Percentiles rank a stretch among this genome's conserved stretches.
Evolutionary conservation across 2,329 filamentous ascomycete species (phyloP).

Genomic region (Xylaria sp.): DNA sequence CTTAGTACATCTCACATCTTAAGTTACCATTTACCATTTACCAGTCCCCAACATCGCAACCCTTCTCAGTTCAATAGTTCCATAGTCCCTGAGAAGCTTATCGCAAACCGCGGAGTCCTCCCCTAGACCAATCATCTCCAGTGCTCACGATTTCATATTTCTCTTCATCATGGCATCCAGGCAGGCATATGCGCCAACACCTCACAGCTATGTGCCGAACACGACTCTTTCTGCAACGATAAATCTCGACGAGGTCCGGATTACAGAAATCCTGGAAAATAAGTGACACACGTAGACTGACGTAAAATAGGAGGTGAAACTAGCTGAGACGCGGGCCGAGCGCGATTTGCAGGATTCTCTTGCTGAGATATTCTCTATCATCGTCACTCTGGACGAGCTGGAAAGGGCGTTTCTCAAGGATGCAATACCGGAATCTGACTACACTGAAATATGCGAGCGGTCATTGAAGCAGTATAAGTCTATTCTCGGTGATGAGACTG

Average conservation of each 20-base stretch:
- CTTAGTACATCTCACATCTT: too few species aligned
- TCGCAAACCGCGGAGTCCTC: too few species aligned
- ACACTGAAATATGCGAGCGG: conserved; percentile 94
- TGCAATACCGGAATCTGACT: conserved; percentile 87
- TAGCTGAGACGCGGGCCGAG: conserved; percentile 84
- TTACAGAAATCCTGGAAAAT: neutral
- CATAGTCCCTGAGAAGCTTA: too few species aligned
- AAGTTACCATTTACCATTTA: neutral
- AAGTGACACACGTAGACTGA: conserved; percentile 1
- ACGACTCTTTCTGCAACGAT: conserved; percentile 84
- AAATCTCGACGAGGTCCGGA: conserved; percentile 83
- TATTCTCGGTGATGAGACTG: conserved; percentile 85
- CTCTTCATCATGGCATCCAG: conserved; percentile 64
- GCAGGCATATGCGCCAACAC: conserved; percentile 85
- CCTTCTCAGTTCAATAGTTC: neutral
- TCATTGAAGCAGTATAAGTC: conserved; percentile 97
- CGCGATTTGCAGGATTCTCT: conserved; percentile 94
- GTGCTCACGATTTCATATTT: neutral
- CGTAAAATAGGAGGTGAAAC: conserved; percentile 79
- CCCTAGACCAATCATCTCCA: neutral
- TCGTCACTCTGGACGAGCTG: conserved; percentile 90
- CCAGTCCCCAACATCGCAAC: neutral
- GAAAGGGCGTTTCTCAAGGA: conserved; percentile 98
- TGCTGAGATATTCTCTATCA: conserved; percentile 96
- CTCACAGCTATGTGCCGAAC: conserved; percentile 89